phyloP scores from a whole-genome alignment of 805 yeast genomes.

The Sporopachydermia quercuum region DNA sequence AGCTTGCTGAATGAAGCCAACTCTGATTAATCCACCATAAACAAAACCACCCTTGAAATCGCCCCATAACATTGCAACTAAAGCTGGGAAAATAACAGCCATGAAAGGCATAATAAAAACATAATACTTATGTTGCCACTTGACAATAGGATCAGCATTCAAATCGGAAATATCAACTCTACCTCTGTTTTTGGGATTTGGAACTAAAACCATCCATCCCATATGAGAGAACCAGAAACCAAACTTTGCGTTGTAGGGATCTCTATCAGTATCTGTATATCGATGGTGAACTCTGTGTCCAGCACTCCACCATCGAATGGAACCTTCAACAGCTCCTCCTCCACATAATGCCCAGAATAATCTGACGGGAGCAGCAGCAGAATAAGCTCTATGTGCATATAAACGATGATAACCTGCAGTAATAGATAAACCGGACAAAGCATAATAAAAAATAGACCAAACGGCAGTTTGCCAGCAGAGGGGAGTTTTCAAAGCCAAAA shows the following conservation, averaged over 20 bases:
- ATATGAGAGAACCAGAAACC: slow-evolving; percentile 75
- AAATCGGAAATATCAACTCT: slow-evolving; percentile 56
- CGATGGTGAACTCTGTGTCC: slow-evolving; percentile 86
- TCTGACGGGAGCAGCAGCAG: slow-evolving; percentile 29
- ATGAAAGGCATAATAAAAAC: slow-evolving; percentile 32
- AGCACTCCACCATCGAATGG: slow-evolving; percentile 65
- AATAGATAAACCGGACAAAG: slow-evolving; percentile 50
- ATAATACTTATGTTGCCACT: slow-evolving; percentile 65
- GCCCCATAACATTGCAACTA: slow-evolving; percentile 57
- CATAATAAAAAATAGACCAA: slow-evolving; percentile 40
- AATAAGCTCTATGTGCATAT: slow-evolving; percentile 50
- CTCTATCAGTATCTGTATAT: slow-evolving; percentile 74
- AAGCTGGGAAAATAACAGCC: slow-evolving; percentile 48
- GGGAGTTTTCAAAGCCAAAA: slow-evolving; percentile 26
- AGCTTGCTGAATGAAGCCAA: slow-evolving; percentile 64
- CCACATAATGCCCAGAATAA: slow-evolving; percentile 44
- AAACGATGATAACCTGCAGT: slow-evolving; percentile 77
- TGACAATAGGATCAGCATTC: slow-evolving; percentile 37
- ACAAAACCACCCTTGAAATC: slow-evolving; percentile 65
- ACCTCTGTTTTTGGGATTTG: slow-evolving; percentile 48
- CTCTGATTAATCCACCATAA: slow-evolving; percentile 65
- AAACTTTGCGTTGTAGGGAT: slow-evolving; percentile 72
- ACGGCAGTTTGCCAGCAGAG: slow-evolving; percentile 35
- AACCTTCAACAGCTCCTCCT: slow-evolving; percentile 61
- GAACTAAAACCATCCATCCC: slow-evolving; percentile 73